phyloP scores from a whole-genome alignment of 495 filamentous ascomycete species.

The Talaromyces stipitatus region DNA sequence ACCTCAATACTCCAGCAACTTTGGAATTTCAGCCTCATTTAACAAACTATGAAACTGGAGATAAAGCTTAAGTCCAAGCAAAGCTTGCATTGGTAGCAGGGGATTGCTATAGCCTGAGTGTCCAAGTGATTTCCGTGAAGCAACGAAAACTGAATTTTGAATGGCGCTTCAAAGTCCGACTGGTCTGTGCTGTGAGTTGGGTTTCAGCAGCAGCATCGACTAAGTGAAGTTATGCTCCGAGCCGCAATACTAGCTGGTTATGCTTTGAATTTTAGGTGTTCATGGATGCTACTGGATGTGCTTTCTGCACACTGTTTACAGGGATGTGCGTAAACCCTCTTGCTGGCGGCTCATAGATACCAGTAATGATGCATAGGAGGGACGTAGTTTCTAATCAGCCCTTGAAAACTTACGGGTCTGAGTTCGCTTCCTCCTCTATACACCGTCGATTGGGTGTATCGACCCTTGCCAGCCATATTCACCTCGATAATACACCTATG shows the following conservation, averaged over 20 bases:
- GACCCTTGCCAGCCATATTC: background rate
- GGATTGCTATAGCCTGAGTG: too few species aligned
- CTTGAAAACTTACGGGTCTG: background rate
- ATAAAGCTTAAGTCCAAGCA: too few species aligned
- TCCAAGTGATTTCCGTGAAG: background rate
- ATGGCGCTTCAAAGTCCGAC: background rate
- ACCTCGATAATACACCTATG: background rate
- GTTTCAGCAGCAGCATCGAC: background rate
- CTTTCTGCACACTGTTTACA: background rate
- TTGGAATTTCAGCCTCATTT: background rate
- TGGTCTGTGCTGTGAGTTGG: background rate
- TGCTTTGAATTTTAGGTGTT: background rate
- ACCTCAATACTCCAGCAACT: background rate
- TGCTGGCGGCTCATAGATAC: background rate
- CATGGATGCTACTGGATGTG: background rate
- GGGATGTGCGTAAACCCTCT: background rate
- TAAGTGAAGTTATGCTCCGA: background rate
- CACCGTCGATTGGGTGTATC: background rate
- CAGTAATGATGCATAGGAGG: background rate
- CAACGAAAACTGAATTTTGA: background rate
- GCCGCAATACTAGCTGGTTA: background rate
- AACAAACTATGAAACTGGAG: background rate
- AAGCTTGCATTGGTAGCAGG: too few species aligned
- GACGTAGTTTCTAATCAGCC: background rate
- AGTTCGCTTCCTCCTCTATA: background rate